These are phyloP conservation scores for Nothopassalora personata DNA, from an alignment of 2,329 filamentous ascomycete species.

Conservation along the genomic window DNA sequence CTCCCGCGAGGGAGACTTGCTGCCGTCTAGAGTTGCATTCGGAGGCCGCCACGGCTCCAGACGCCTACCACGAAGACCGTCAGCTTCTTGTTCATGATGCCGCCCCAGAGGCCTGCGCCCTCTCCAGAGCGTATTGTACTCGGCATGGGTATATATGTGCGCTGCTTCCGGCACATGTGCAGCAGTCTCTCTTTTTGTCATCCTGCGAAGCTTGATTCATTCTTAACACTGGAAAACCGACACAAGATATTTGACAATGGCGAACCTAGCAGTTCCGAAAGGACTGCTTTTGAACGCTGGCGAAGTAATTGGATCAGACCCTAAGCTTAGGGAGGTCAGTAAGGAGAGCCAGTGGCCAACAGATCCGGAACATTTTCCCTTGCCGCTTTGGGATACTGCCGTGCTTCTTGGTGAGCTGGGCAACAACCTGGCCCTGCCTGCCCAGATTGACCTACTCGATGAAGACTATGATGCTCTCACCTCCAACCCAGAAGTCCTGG, in stretches of 20 bases:
- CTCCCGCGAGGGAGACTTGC: not conserved
- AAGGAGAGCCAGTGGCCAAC: slow-evolving; percentile 6
- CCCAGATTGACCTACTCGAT: slow-evolving; percentile 9
- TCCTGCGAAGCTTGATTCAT: not conserved
- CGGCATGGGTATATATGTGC: not conserved
- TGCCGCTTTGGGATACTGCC: slow-evolving; percentile 18
- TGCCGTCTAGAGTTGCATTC: not conserved
- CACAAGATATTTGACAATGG: not conserved
- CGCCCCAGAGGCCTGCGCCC: not conserved
- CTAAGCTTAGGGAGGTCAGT: not conserved
- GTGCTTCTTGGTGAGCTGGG: slow-evolving; percentile 17
- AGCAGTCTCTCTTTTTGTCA: not conserved
- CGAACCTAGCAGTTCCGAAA: not conserved
- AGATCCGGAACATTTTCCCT: slow-evolving; percentile 10
- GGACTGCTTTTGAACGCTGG: not conserved
- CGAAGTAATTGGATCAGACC: not conserved
- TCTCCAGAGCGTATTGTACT: not conserved
- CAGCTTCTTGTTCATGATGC: not conserved
- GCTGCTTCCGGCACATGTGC: not conserved
- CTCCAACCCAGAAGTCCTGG: slow-evolving; percentile 16
- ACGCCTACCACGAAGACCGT: not conserved
- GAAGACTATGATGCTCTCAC: slow-evolving; percentile 11
- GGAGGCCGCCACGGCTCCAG: not conserved
- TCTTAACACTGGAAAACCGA: not conserved
- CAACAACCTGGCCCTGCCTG: slow-evolving; percentile 8